Evolutionary conservation across 2,329 filamentous ascomycete species (phyloP).

Genomic region (Sclerotinia subarctica): DNA sequence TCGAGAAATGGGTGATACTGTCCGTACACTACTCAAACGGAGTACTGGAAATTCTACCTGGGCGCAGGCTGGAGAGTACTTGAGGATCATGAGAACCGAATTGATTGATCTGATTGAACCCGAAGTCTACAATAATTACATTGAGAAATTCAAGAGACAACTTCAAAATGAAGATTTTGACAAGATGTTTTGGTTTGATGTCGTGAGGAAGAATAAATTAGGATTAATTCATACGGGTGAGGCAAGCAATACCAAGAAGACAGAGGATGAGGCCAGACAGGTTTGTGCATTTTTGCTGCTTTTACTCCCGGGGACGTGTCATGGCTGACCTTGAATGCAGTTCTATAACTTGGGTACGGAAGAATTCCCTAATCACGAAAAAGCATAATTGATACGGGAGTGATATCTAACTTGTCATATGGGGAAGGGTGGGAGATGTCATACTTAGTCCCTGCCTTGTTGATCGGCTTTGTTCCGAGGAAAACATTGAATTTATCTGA

Average conservation of each 20-base stretch:
- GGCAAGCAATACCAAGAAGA: slow-evolving; percentile 63
- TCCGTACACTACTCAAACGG: slow-evolving; percentile 64
- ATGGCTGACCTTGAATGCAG: slow-evolving; percentile 9
- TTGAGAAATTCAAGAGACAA: slow-evolving; percentile 68
- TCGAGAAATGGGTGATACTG: slow-evolving; percentile 70
- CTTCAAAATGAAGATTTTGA: slow-evolving; percentile 67
- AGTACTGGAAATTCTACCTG: slow-evolving; percentile 77
- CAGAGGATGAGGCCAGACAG: slow-evolving; percentile 60
- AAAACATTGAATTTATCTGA: neutral
- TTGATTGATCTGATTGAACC: slow-evolving; percentile 74
- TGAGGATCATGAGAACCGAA: slow-evolving; percentile 76
- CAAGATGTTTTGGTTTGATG: slow-evolving; percentile 76
- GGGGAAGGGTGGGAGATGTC: neutral
- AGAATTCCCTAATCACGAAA: neutral
- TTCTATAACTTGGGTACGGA: slow-evolving; percentile 11
- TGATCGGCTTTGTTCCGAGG: neutral
- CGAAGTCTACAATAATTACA: slow-evolving; percentile 69
- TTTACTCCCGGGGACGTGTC: neutral
- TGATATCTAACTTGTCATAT: neutral
- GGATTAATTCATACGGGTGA: slow-evolving; percentile 68
- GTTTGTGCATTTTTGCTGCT: neutral
- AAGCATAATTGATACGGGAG: neutral
- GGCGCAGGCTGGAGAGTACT: slow-evolving; percentile 67
- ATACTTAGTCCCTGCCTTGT: neutral
- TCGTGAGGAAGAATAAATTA: slow-evolving; percentile 59